Evolutionary conservation across 2,329 filamentous ascomycete genomes (phyloP).

Genomic region (Tolypocladium pustulatum): DNA sequence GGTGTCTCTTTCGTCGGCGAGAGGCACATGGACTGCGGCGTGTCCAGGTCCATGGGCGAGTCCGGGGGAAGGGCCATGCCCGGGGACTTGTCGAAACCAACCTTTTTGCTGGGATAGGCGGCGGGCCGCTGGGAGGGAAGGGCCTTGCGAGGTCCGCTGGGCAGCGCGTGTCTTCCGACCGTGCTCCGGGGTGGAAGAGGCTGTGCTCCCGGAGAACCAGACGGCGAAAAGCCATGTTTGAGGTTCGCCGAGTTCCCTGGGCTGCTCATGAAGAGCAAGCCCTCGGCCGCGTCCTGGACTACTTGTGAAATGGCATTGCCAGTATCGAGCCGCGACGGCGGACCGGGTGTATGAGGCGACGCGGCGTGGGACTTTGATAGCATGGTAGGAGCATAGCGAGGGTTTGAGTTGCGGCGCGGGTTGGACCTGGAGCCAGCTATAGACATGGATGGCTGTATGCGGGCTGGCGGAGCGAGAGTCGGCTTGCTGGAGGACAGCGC

Average conservation of each 20-base stretch:
- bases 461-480: slow-evolving; percentile 40
- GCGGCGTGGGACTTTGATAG: slow-evolving; percentile 37
- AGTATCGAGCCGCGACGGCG: slow-evolving; percentile 18
- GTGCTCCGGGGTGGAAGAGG: slow-evolving; percentile 6
- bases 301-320: slow-evolving; percentile 30
- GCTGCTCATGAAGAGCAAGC: slow-evolving; percentile 71
- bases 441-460: slow-evolving; percentile 38
- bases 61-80: slow-evolving; percentile 21
- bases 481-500: slow-evolving; percentile 22
- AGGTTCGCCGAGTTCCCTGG: slow-evolving; percentile 60
- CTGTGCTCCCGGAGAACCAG: slow-evolving; percentile 23
- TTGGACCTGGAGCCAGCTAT: slow-evolving; percentile 22
- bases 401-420: slow-evolving; percentile 39
- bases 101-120: slow-evolving; percentile 29
- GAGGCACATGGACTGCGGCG: slow-evolving; percentile 18
- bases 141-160: slow-evolving; percentile 39
- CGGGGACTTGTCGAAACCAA: slow-evolving; percentile 37
- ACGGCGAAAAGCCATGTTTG: slow-evolving; percentile 41
- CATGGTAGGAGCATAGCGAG: slow-evolving; percentile 37
- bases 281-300: slow-evolving; percentile 75
- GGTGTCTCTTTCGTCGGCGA: slow-evolving; percentile 26
- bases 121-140: slow-evolving; percentile 37
- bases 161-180: slow-evolving; percentile 26
- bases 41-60: slow-evolving; percentile 38
- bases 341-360: slow-evolving; percentile 33